Conservation (phyloP, 1,284 basidiomycete species). For the Boletus holoroseus region DNA sequence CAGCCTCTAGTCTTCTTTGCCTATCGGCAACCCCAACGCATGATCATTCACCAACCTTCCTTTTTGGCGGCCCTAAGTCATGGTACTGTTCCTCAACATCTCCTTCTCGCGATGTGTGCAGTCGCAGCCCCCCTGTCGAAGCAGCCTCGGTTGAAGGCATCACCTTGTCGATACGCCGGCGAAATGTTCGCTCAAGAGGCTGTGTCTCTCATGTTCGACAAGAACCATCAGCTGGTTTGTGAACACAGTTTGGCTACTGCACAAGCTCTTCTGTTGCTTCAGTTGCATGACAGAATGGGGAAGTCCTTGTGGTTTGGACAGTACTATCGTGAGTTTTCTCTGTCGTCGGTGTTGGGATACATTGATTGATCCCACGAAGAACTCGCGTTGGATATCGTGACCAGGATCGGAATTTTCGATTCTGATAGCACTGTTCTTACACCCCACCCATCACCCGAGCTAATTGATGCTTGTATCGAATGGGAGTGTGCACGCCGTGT, state of each 20-base stretch:
- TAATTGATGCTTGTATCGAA: constrained; percentile 55
- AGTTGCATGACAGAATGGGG: constrained; percentile 59
- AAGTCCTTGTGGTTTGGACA: constrained; percentile 36
- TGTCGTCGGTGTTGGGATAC: constrained; percentile 6
- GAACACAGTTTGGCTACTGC: constrained; percentile 56
- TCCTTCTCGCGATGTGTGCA: constrained; percentile 68
- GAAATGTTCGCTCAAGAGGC: constrained; percentile 64
- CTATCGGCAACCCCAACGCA: constrained; percentile 68
- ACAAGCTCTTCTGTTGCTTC: constrained; percentile 66
- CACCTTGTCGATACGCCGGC: constrained; percentile 61
- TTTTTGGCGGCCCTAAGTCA: constrained; percentile 61
- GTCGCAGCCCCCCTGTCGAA: constrained; percentile 68
- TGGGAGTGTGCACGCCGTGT: constrained; percentile 68
- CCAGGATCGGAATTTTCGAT: constrained; percentile 55
- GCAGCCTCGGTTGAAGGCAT: constrained; percentile 54
- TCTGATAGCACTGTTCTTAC: constrained; percentile 53
- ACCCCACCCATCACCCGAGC: constrained; percentile 45
- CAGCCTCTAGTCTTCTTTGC: constrained; percentile 64
- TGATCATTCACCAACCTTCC: constrained; percentile 69
- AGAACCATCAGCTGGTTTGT: constrained; percentile 48
- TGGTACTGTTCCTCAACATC: constrained; percentile 59
- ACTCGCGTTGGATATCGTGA: constrained; percentile 60
- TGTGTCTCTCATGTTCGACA: constrained; percentile 63
- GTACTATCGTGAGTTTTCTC: constrained; percentile 26
- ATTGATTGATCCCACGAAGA: constrained; percentile 38